phyloP scores from a whole-genome alignment of 2,329 filamentous ascomycete genomes.

The Gnomoniopsis sp. region DNA sequence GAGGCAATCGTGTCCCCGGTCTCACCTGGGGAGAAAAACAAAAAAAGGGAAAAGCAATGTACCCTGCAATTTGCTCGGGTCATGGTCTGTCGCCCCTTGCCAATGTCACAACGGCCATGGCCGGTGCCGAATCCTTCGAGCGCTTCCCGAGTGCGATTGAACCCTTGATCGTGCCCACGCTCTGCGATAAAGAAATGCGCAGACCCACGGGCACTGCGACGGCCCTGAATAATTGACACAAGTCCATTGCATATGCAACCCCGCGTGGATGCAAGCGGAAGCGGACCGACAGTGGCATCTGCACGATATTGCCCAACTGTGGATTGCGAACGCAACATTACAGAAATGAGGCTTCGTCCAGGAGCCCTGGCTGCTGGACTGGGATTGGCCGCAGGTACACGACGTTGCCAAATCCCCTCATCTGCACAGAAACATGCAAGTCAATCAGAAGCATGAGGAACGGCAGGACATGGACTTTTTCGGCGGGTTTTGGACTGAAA shows the following conservation, averaged over 20 bases:
- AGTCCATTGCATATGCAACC: slow-evolving; percentile 17
- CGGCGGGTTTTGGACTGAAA: slow-evolving; percentile 7
- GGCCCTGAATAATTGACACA: not conserved
- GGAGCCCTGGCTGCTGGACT: slow-evolving; percentile 7
- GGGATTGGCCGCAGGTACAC: slow-evolving; percentile 13
- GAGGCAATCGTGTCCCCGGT: slow-evolving; percentile 11
- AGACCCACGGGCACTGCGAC: not conserved
- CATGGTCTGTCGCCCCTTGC: not conserved
- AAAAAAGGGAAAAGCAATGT: not conserved
- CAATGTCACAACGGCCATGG: not conserved
- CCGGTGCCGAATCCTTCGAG: not conserved
- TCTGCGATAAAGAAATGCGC: not conserved
- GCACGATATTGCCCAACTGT: slow-evolving; percentile 15
- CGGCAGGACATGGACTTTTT: not conserved
- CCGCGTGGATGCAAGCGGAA: slow-evolving; percentile 12
- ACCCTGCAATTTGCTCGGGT: not conserved
- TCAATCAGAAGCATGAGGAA: not conserved
- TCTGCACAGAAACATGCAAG: not conserved
- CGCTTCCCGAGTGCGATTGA: not conserved
- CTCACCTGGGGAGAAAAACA: not conserved
- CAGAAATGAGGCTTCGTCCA: slow-evolving; percentile 11
- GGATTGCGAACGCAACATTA: slow-evolving; percentile 2
- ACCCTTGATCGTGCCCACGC: not conserved
- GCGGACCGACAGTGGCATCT: slow-evolving; percentile 18
- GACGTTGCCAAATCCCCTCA: slow-evolving; percentile 2